A percentile compares a stretch with the other conserved stretches of the same genome.
Evolutionary conservation across 2,329 filamentous ascomycete genomes (phyloP).

Genomic region (Graphilbum fragrans): DNA sequence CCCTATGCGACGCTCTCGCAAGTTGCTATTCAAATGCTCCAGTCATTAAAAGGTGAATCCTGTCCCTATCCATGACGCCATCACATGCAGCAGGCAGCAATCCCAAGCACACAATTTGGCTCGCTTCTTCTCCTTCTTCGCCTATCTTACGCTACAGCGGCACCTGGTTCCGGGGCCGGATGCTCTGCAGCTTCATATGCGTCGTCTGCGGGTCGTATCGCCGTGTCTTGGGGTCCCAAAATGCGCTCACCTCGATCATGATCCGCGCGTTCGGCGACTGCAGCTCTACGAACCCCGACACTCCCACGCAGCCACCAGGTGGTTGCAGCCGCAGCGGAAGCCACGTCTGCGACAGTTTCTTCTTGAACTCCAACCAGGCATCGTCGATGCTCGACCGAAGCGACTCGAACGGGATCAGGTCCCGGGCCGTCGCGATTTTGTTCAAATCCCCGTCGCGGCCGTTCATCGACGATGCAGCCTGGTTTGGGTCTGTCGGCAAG

Average conservation of each 20-base stretch:
- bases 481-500: too few species aligned
- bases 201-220: constrained; percentile 26
- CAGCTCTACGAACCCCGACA: constrained; percentile 44
- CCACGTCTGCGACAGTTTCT: constrained; percentile 33
- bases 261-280: constrained; percentile 31
- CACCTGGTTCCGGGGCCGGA: constrained; percentile 27
- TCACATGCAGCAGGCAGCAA: too few species aligned
- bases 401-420: constrained; percentile 12
- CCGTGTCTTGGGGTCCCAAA: constrained; percentile 43
- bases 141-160: constrained; percentile 8
- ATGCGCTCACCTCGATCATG: constrained; percentile 37
- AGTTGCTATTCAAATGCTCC: too few species aligned
- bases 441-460: background rate
- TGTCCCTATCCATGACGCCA: too few species aligned
- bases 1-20: too few species aligned
- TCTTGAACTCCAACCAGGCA: constrained; percentile 20
- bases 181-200: constrained; percentile 27
- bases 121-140: background rate
- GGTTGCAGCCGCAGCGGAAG: constrained; percentile 27
- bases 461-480: background rate
- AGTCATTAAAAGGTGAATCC: background rate
- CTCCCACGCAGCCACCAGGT: constrained; percentile 35
- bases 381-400: constrained; percentile 17
- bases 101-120: too few species aligned
- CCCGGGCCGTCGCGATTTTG: constrained; percentile 5